These are phyloP conservation scores for Tuber borchii DNA, from an alignment of 495 filamentous ascomycete species.

Conservation along the genomic window DNA sequence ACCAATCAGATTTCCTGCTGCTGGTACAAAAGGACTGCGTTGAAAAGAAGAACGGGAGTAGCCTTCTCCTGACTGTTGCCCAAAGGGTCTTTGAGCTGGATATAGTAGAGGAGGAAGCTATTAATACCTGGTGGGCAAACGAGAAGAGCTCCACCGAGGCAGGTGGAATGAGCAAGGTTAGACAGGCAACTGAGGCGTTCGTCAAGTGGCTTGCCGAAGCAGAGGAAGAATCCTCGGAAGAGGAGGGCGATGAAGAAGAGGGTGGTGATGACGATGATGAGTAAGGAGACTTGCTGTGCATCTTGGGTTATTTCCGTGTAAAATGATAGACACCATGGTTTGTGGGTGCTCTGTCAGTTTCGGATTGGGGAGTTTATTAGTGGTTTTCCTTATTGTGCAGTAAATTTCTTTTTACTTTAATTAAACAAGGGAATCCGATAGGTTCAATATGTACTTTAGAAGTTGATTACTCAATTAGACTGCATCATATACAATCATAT, in stretches of 20 bases:
- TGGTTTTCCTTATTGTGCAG: not conserved
- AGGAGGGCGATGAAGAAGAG: constrained; percentile 55
- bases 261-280: constrained; percentile 27
- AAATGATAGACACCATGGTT: not conserved
- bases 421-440: not conserved
- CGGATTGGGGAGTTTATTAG: not conserved
- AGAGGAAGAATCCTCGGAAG: constrained; percentile 70
- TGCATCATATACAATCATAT: not conserved
- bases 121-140: constrained; percentile 82
- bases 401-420: not conserved
- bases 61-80: constrained; percentile 62
- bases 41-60: constrained; percentile 51
- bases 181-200: constrained; percentile 65
- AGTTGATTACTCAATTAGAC: not conserved
- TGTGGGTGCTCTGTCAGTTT: not conserved
- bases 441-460: not conserved
- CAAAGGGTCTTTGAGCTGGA: constrained; percentile 80
- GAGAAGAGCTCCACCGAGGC: constrained; percentile 52
- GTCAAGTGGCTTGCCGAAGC: constrained; percentile 81
- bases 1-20: constrained; percentile 79
- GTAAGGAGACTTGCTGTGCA: not conserved
- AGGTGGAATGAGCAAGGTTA: constrained; percentile 63
- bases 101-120: constrained; percentile 80
- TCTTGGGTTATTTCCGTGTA: not conserved
- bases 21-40: constrained; percentile 72